Conservation (phyloP, 805 yeast species). For the Candida ovalis region DNA sequence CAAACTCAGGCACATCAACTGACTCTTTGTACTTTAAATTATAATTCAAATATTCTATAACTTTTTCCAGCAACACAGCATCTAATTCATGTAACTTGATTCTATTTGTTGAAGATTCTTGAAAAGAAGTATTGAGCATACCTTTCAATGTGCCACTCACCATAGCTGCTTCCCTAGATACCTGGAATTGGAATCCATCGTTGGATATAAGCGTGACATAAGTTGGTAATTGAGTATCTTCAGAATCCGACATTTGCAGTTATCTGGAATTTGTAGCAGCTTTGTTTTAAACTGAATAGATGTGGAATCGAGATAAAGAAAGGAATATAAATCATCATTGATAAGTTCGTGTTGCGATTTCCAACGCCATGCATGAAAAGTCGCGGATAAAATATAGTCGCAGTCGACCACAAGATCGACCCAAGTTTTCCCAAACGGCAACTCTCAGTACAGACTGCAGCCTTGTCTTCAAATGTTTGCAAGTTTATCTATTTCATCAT, state of each 20-base stretch:
- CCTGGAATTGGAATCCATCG: slow-evolving; percentile 60
- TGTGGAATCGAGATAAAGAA: no score
- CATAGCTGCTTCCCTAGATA: slow-evolving; percentile 71
- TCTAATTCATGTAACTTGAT: slow-evolving; percentile 63
- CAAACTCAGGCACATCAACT: slow-evolving; percentile 76
- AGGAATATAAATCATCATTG: no score
- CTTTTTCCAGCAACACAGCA: slow-evolving; percentile 67
- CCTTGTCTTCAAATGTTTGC: not conserved
- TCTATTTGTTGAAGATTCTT: slow-evolving; percentile 54
- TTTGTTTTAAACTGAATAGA: not conserved
- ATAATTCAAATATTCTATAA: slow-evolving; percentile 82
- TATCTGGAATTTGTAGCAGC: not conserved
- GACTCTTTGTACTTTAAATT: slow-evolving; percentile 62
- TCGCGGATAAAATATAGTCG: no score
- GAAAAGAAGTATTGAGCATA: slow-evolving; percentile 53
- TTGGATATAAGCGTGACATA: slow-evolving; percentile 68
- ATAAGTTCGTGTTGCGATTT: not conserved
- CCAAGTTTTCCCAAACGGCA: no score
- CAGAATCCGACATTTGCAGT: slow-evolving; percentile 20
- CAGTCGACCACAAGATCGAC: no score
- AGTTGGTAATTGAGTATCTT: slow-evolving; percentile 18
- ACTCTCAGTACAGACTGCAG: no score
- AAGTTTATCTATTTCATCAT: no score
- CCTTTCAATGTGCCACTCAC: slow-evolving; percentile 62
- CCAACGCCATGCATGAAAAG: not conserved